Conservation (phyloP, 306 rosid species). For the Datisca glomerata region DNA sequence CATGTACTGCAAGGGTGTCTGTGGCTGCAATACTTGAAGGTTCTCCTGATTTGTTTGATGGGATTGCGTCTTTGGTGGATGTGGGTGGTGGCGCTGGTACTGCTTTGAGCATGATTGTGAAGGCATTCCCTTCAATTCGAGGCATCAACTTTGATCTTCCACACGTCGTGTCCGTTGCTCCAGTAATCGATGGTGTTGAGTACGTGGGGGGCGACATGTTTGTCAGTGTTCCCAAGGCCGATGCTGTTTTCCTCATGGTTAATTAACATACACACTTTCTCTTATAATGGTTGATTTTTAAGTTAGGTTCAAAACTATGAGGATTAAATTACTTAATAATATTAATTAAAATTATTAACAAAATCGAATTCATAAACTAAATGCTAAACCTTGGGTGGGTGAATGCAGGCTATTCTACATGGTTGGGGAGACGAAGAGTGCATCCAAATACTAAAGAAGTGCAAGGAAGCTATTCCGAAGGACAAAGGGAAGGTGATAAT, state of each 20-base stretch:
- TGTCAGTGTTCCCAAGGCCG: constrained; percentile 21
- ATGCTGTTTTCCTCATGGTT: constrained; percentile 30
- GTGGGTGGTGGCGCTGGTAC: constrained; percentile 28
- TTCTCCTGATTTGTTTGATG: constrained; percentile 12
- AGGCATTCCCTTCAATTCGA: constrained; percentile 17
- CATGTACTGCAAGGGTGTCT: constrained; percentile 12
- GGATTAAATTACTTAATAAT: too few species aligned
- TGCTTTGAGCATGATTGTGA: constrained; percentile 13
- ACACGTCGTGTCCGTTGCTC: constrained; percentile 20
- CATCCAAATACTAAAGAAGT: constrained; percentile 20
- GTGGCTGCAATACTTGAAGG: constrained; percentile 4
- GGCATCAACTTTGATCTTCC: constrained; percentile 34
- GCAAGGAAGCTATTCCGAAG: constrained; percentile 15
- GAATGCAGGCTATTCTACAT: constrained; percentile 29
- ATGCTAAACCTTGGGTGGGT: too few species aligned
- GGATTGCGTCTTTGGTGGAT: constrained; percentile 20
- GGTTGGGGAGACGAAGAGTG: constrained; percentile 45
- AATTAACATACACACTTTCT: not conserved
- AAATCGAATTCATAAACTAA: too few species aligned
- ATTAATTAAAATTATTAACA: too few species aligned
- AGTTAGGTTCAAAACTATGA: too few species aligned
- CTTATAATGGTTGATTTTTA: too few species aligned
- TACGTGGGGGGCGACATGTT: constrained; percentile 37
- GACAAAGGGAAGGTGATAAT: constrained; percentile 14
- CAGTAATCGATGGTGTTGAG: constrained; percentile 14